Conservation (phyloP, 345 rosid genomes). For the Lumnitzera racemosa region DNA sequence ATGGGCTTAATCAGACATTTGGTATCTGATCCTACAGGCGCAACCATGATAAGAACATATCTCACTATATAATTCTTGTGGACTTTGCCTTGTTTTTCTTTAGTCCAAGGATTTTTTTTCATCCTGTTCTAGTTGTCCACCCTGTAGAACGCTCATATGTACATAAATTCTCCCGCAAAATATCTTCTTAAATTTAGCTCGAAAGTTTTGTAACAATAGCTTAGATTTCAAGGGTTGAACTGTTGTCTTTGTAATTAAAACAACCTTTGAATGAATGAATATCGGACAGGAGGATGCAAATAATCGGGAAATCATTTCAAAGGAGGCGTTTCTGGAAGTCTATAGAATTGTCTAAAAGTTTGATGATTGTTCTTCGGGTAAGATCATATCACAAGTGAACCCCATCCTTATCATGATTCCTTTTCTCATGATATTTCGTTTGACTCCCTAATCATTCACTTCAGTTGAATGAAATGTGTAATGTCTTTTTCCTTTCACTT, state of each 20-base stretch:
- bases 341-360: too few relatives aligned
- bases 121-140: not conserved
- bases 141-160: not conserved
- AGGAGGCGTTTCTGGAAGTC: too few relatives aligned
- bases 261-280: not conserved
- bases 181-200: too few relatives aligned
- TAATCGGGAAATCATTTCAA: too few relatives aligned
- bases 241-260: not conserved
- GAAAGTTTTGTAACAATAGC: too few relatives aligned
- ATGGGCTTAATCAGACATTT: slow-evolving; percentile 73
- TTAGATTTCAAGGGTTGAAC: not conserved
- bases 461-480: too few relatives aligned
- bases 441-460: too few relatives aligned
- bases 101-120: not conserved
- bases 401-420: too few relatives aligned
- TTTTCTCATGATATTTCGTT: too few relatives aligned
- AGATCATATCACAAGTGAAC: too few relatives aligned
- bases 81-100: not conserved
- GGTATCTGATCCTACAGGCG: slow-evolving; percentile 82
- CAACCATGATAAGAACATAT: slow-evolving; percentile 84
- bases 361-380: too few relatives aligned
- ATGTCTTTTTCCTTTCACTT: too few relatives aligned
- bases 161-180: not conserved
- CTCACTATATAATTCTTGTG: slow-evolving; percentile 30
- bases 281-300: not conserved